Percentiles rank a stretch among this genome's conserved stretches.
phyloP scores from a whole-genome alignment of 2,329 filamentous ascomycete genomes.

The Aspergillus hiratsukae region DNA sequence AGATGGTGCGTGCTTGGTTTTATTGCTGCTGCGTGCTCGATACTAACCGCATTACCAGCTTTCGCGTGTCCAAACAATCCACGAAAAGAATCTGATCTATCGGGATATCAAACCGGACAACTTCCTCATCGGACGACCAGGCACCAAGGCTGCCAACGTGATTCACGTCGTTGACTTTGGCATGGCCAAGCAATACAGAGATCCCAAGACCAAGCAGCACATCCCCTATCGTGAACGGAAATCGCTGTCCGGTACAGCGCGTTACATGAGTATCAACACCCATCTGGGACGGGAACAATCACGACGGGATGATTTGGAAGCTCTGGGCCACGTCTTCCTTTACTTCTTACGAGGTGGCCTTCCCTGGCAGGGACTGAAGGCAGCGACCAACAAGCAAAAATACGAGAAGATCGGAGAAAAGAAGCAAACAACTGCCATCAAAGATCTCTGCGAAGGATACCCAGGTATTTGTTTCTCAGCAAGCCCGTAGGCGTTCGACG shows the following conservation, averaged over 20 bases:
- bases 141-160: constrained; percentile 91
- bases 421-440: constrained; percentile 96
- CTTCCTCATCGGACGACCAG: constrained; percentile 90
- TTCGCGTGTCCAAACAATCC: constrained; percentile 86
- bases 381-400: constrained; percentile 83
- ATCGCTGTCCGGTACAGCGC: constrained; percentile 89
- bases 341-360: constrained; percentile 64
- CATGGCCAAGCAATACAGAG: constrained; percentile 99
- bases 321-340: constrained; percentile 67
- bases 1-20: constrained; percentile 64
- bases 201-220: constrained; percentile 98
- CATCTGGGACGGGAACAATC: constrained; percentile 96
- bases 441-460: constrained; percentile 94
- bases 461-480: constrained; percentile 52
- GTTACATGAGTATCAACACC: constrained; percentile 99
- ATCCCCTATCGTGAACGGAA: constrained; percentile 97
- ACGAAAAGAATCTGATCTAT: constrained; percentile 99
- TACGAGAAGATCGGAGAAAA: constrained; percentile 99
- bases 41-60: constrained; percentile 51
- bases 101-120: constrained; percentile 99
- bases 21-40: neutral
- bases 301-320: constrained; percentile 90
- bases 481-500: neutral
- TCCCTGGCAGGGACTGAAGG: constrained; percentile 65
- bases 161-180: constrained; percentile 99